Base-by-base conservation (phyloP, 2,329 filamentous ascomycete genomes). In the Colletotrichum noveboracense region DNA sequence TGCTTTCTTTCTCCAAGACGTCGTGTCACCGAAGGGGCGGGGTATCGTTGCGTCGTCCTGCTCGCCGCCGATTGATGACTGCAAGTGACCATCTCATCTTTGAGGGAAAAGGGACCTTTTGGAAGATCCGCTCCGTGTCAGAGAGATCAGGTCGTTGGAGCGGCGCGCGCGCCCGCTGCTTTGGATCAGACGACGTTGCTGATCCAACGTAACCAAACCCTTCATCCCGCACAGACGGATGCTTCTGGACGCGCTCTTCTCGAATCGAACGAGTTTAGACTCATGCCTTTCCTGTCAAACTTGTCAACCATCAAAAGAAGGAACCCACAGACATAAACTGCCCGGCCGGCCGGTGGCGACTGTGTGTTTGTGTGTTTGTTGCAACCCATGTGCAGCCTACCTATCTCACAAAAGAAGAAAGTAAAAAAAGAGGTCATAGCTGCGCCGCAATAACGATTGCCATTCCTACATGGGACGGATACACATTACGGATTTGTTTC, bases 101-200 rank as follows among this genome's bases (percentile, higher is more conserved):
- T 66, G 13, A 18, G 48, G 48, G 52, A 9, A 48, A 30, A n/a
- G 38, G 38, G 38, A 48, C 18, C 9, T 48, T 64, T 60, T 60
- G 34, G 24, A 30, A 74, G 67, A 74, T 74, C 48, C 52, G 61
- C 52, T 48, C 38, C 26, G 58, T 65, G 26, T 69, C 70, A 69
- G 70, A 52, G 38, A 48, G 18, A 48, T 36, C 65, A 60, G 52
- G 58, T 56, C 70, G 55, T 43, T 62, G 13, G 34, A 21, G 64
- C 30, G 62, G 24, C 34, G 48, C 32, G 48, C 26, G 38, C 38
- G 38, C 38, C 38, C 38, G 38, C 38, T 48, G 18, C 56, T 34
- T 72, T n/a, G 69, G 64, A 73, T 75, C 70, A 75, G 73, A 75
- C 58, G 73, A 75, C 58, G 60, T 65, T 48, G 73, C 56, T 75